Percentiles rank a stretch among this genome's conserved stretches.
These are phyloP conservation scores for Ilyonectria sp. DNA, from an alignment of 2,329 filamentous ascomycete genomes.

Conservation along the genomic window DNA sequence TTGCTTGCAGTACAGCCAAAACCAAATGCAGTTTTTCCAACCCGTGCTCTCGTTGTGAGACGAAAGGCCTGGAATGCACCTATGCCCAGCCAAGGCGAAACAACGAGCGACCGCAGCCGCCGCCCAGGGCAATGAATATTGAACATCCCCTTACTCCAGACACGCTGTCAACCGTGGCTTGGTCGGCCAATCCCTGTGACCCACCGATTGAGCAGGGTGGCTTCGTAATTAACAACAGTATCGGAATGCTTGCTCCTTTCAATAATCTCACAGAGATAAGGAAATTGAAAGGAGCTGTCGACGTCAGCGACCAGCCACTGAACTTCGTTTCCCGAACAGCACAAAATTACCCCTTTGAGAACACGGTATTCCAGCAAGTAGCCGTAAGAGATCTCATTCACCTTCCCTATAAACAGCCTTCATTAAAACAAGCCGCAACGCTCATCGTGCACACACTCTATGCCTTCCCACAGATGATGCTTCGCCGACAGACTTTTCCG, in stretches of 20 bases:
- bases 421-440: slow-evolving; percentile 34
- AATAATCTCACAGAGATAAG: not conserved
- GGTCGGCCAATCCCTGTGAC: not conserved
- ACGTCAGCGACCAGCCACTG: not conserved
- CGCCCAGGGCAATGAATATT: not conserved
- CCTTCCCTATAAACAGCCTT: slow-evolving; percentile 26
- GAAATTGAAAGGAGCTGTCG: not conserved
- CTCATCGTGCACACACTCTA: slow-evolving; percentile 46
- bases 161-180: not conserved
- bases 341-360: slow-evolving; percentile 7
- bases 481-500: slow-evolving; percentile 48
- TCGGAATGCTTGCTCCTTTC: not conserved
- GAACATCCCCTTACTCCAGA: not conserved
- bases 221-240: not conserved
- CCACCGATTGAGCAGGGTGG: not conserved
- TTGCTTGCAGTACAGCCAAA: slow-evolving; percentile 41
- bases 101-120: not conserved
- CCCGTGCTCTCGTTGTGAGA: slow-evolving; percentile 41
- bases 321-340: not conserved
- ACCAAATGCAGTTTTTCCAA: slow-evolving; percentile 44
- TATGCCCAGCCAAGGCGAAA: slow-evolving; percentile 16
- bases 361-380: not conserved
- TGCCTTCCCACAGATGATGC: slow-evolving; percentile 52
- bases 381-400: slow-evolving; percentile 30
- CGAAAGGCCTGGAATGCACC: slow-evolving; percentile 32